Base-by-base conservation (phyloP, 305 asterid genomes). In the Solanum hybrid region DNA sequence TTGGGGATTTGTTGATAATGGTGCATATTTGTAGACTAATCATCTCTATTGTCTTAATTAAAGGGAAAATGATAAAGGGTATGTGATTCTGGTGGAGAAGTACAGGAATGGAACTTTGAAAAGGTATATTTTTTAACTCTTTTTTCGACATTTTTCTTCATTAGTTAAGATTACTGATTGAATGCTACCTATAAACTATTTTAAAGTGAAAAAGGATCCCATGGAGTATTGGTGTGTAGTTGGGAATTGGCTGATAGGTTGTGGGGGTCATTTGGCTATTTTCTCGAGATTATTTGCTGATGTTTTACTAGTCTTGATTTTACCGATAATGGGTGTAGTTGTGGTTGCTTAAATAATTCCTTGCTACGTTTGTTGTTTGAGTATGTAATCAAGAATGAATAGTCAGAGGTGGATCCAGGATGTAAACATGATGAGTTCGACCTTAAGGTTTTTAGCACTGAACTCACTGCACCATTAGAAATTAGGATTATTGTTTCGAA, bases 21-120 rank as follows among this genome's bases (percentile, higher is more conserved):
- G 87, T 41, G 87, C 13, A 41, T 82, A 45, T 84, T 29, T 51
- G 88, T 84, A 12, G 39, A 31, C 76, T 84, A 51, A 84, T 51
- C 7, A 84, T 84, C 22, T 29, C 3, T 9, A 29, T 29, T 10
- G 14, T 29, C 75, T 31, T 31, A 41, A 84, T 51, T 87, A 38
- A 89, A 95, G 97, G 91, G 92, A 91, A 87, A 90, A 91, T 89
- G 91, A 85, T 86, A 93, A 92, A 86, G 87, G 89, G 82, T 92
- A 88, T 80, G 91, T 93, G 80, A 45, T 95, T 93, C 91, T 97
- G 91, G 93, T 97, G 90, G 99, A 97, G 92, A 95, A 93, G 88
- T 95, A 94, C 92, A 94, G 94, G 45, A 93, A 97, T 89, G 99
- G 99, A 51, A 94, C 96, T 90, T 94, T 94, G 87, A 97, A 94